Conservation (phyloP, 805 yeast genomes). For the Danielia reshetovae region DNA sequence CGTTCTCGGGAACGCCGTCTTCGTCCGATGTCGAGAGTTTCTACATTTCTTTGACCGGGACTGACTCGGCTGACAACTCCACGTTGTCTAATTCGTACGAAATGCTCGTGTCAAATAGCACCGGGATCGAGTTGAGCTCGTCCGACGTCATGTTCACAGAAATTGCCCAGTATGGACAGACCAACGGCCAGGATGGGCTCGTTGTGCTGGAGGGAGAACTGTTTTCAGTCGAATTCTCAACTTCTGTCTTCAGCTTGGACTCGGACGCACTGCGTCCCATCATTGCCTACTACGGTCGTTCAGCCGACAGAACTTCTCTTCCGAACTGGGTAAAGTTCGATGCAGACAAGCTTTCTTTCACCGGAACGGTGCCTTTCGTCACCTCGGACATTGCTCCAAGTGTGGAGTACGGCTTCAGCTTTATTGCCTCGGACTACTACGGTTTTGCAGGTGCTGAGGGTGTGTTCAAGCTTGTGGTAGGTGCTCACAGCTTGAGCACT, state of each 20-base stretch:
- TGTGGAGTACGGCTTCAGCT: constrained; percentile 57
- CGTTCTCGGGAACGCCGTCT: constrained; percentile 67
- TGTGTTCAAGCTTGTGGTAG: constrained; percentile 69
- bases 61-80: constrained; percentile 52
- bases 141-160: constrained; percentile 45
- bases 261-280: constrained; percentile 45
- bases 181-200: constrained; percentile 72
- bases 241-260: constrained; percentile 50
- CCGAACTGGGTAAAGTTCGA: constrained; percentile 89
- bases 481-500: constrained; percentile 82
- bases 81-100: constrained; percentile 45
- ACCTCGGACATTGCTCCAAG: constrained; percentile 90
- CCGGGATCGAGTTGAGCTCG: constrained; percentile 50
- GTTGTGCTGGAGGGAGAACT: constrained; percentile 67
- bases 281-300: constrained; percentile 72
- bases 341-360: constrained; percentile 55
- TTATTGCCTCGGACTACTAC: constrained; percentile 73
- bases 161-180: constrained; percentile 61
- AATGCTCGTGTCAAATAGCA: constrained; percentile 55
- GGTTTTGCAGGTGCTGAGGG: constrained; percentile 74
- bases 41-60: constrained; percentile 55
- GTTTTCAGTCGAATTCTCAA: constrained; percentile 63
- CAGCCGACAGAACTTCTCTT: constrained; percentile 78
- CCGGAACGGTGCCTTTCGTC: constrained; percentile 85
- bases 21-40: constrained; percentile 38